Evolutionary conservation across 2,329 filamentous ascomycete genomes (phyloP), one percentile per base, ranked within the genome.

Genomic region (Helminthosporium solani): DNA sequence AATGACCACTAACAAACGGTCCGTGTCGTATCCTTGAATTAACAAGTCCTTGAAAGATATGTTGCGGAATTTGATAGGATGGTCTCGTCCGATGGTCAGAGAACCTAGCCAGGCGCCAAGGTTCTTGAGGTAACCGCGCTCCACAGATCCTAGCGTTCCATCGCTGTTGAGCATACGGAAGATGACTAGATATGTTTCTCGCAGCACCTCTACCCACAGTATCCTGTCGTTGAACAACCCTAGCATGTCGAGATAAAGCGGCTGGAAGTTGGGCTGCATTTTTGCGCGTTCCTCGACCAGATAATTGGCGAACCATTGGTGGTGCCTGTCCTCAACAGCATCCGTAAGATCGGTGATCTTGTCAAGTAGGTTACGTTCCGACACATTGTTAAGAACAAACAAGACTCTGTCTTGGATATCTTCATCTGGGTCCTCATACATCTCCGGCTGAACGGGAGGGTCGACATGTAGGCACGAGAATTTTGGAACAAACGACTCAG

Each of bases 41-140:
- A 99, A 80, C 5, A 99, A 78, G 62, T 97, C 90, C 70, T 95
- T 95, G 79, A 99, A 97, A 2, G 92, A 95, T 50, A 99, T 91
- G 64, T 97, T 96, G 63, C 87, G 90, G 68, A 96, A 91, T 64
- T 92, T 91, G 73, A 99, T 95, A 0, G 94, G 94, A 65, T 92
- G 92, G 66, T 99, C 88, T 42, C 92, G 86, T 20, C 94, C 94
- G 44, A 99, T 83, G 1, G 94, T 99, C 59, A 99, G 71, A 15
- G 92, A 88, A 9, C 94, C 94, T 33, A 99, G 82, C 95, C 95
- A 99, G 31, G 84, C 85, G 50, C 90, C 94, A 12, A 99, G 79
- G 63, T 96, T 96, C 73, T 97, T 97, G 27, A 99, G 76, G 58
- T 96, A 89, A 2, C 84, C 84, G 53, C 94, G 82, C 61, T 99